Evolutionary conservation across 139 green algal genomes (phyloP).

Genomic region (Penium margaritaceum): DNA sequence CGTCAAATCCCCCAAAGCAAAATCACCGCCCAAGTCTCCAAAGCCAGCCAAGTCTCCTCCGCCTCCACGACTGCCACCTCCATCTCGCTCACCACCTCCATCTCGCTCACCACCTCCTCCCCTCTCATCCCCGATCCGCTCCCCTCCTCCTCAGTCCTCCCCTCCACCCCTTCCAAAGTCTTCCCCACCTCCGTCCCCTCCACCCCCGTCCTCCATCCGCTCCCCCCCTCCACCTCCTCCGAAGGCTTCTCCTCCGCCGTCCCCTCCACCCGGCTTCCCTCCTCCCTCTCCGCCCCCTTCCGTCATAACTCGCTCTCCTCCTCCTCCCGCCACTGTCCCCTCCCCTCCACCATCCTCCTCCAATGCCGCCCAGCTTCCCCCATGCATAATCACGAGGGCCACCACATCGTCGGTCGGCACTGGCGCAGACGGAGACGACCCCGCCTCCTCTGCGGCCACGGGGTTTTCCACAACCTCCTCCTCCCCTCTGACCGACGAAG

Average conservation of each 20-base stretch:
- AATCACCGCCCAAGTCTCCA: neutral
- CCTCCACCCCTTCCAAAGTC: too few relatives aligned
- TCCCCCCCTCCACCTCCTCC: neutral
- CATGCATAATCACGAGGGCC: too few relatives aligned
- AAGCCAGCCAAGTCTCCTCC: neutral
- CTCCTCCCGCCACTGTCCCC: neutral
- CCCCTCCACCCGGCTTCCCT: neutral
- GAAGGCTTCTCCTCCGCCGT: neutral
- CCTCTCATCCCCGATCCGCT: neutral
- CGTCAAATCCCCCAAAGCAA: constrained; percentile 2
- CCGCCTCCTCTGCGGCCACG: too few relatives aligned
- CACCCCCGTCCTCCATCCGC: neutral
- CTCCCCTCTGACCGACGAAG: too few relatives aligned
- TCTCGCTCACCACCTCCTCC: neutral
- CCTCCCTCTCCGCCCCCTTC: neutral
- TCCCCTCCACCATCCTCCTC: neutral
- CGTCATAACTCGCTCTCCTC: neutral
- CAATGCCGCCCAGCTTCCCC: too few relatives aligned
- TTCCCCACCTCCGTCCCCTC: neutral
- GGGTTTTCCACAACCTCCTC: too few relatives aligned
- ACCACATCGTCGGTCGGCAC: too few relatives aligned
- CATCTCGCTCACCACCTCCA: neutral
- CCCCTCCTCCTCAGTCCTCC: neutral
- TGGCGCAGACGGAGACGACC: too few relatives aligned
- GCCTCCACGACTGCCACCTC: neutral